Conservation (phyloP, 176 grass and related monocot species). For the Carex pumila region DNA sequence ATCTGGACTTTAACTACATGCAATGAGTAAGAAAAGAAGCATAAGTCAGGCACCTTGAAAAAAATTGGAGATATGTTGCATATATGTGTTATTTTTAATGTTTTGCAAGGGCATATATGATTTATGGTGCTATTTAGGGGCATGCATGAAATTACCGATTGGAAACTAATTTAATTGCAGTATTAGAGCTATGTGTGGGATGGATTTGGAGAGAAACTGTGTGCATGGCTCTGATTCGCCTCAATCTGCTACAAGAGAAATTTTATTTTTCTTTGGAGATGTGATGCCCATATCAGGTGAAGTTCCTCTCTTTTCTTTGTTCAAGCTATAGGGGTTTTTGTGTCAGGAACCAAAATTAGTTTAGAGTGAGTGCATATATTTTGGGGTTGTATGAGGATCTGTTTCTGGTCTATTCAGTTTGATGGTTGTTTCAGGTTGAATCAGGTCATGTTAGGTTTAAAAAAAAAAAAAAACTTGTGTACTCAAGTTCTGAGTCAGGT, state of each 20-base stretch:
- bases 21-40: background rate
- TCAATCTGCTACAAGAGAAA: conserved; percentile 65
- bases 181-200: conserved; percentile 84
- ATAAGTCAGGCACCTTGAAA: background rate
- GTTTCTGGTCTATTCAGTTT: too few species aligned
- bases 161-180: conserved; percentile 29
- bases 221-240: conserved; percentile 92
- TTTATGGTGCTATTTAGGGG: background rate
- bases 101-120: background rate
- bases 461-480: background rate
- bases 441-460: background rate
- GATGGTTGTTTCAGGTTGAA: too few species aligned
- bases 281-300: conserved; percentile 30
- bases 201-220: conserved; percentile 69
- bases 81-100: background rate
- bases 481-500: background rate
- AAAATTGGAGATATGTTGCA: background rate
- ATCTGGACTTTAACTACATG: background rate
- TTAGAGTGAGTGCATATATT: too few species aligned
- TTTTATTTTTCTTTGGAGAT: conserved; percentile 79
- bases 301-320: conserved; percentile 5
- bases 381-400: background rate
- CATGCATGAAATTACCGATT: background rate
- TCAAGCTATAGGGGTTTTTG: background rate
- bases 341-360: too few species aligned